These are phyloP conservation scores for Catunica adiposa DNA, from an alignment of 2,329 filamentous ascomycete genomes.

Conservation along the genomic window DNA sequence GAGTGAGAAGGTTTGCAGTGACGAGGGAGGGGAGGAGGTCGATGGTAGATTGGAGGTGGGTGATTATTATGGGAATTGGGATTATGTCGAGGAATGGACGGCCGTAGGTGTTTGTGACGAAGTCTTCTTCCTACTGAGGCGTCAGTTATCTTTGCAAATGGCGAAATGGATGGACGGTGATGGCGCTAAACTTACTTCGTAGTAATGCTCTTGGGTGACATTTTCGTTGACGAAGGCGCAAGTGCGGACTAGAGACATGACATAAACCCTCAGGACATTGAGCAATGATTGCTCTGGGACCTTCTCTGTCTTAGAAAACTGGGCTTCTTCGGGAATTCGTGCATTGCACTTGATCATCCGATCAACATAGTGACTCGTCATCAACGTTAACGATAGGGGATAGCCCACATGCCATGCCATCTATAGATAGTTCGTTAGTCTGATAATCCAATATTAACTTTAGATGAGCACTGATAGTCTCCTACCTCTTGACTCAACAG, in stretches of 20 bases:
- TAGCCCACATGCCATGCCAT: conserved; percentile 98
- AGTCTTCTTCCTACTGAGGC: conserved; percentile 66
- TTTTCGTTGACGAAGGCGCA: conserved; percentile 64
- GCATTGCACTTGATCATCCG: conserved; percentile 59
- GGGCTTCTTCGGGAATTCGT: conserved; percentile 43
- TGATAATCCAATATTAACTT: conserved; percentile 13
- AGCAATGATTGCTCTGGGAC: conserved; percentile 30
- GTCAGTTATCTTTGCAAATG: neutral
- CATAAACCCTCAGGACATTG: conserved; percentile 66
- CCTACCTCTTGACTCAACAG: conserved; percentile 73
- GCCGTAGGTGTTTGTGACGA: conserved; percentile 82
- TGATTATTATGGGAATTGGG: conserved; percentile 36
- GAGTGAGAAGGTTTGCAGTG: conserved; percentile 23
- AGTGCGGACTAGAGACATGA: conserved; percentile 65
- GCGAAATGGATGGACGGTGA: conserved; percentile 2
- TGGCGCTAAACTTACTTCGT: conserved; percentile 45
- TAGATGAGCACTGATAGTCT: too few relatives aligned
- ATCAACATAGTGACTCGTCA: conserved; percentile 85
- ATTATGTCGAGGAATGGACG: conserved; percentile 56
- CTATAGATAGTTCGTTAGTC: conserved; percentile 25
- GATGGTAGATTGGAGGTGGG: conserved; percentile 38
- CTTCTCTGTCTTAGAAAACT: conserved; percentile 32
- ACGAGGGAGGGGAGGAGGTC: conserved; percentile 28
- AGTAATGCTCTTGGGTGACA: conserved; percentile 72
- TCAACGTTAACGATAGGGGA: conserved; percentile 81